Base-by-base conservation (phyloP, 2,329 filamentous ascomycete genomes). In the Diaporthe sp. region DNA sequence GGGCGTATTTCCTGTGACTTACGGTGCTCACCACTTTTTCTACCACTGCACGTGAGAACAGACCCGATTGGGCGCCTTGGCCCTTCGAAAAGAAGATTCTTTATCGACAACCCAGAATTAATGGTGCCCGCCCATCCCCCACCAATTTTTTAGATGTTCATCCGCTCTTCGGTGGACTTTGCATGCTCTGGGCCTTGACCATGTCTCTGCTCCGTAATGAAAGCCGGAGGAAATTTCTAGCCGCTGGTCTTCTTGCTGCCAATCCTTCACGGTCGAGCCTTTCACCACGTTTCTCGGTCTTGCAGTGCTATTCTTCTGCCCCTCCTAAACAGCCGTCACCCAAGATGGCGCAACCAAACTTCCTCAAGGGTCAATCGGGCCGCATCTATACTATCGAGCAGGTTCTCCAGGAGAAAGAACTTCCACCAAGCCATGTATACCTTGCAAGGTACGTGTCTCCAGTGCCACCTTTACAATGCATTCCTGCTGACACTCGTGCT, bases 321-420 rank as follows among this genome's bases (percentile, higher is more conserved):
- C 67, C n/a, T 55, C 34, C 49, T 70, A 28, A 25, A 70, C 49
- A 70, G 34, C 67, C 34, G 15, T 57, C 49, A n/a, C n/a, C n/a
- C 67, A 70, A 70, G 8, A 39, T 31, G 31, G 59, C 39, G 39
- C 39, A 28, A 17, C 59, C 59, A 19, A 12, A 44, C 13, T 4
- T 4, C 6, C n/a, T 62, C 39, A 28, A 57, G 34, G 67, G 67
- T 19, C n/a, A 70, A 42, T 57, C 67, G 57, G 67, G 67, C 28
- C 67, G 67, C 49, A 57, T 70, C 31, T 70, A 70, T 44, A 57
- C 67, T 6, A 70, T 70, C 4, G 46, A 57, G 12, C 44, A 57
- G 67, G 67, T 70, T 57, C 67, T 70, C 22, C 67, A 70, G 49
- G 53, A 57, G 51, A 57, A 70, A 42, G 67, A 70, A 70, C 10